Conservation (phyloP, 805 yeast species). For the Candida stauntonica region DNA sequence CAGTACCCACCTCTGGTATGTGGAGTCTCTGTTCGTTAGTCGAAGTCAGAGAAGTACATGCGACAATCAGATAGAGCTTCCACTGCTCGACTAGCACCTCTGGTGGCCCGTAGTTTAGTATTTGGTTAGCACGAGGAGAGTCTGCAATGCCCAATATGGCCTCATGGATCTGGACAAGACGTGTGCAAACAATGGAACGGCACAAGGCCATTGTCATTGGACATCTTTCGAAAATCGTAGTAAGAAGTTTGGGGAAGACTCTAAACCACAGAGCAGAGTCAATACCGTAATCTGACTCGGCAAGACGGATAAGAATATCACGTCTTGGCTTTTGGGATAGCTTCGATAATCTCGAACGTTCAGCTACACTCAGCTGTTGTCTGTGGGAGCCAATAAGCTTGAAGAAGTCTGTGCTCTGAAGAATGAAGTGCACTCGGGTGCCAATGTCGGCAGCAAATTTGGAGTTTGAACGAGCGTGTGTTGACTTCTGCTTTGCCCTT, state of each 20-base stretch:
- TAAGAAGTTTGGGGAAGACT: slow-evolving; percentile 71
- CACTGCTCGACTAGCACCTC: slow-evolving; percentile 79
- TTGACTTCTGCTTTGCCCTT: slow-evolving; percentile 19
- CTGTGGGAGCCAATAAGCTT: slow-evolving; percentile 51
- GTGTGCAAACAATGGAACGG: slow-evolving; percentile 82
- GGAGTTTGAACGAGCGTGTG: slow-evolving; percentile 51
- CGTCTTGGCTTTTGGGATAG: slow-evolving; percentile 53
- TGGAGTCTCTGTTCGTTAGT: slow-evolving; percentile 81
- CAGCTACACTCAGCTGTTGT: slow-evolving; percentile 63
- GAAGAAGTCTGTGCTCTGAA: slow-evolving; percentile 66
- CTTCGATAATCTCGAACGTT: slow-evolving; percentile 64
- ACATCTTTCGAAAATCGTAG: slow-evolving; percentile 68
- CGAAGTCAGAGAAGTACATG: slow-evolving; percentile 86
- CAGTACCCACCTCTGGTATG: slow-evolving; percentile 54
- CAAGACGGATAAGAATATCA: slow-evolving; percentile 68
- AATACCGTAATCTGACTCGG: slow-evolving; percentile 90
- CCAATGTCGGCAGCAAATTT: slow-evolving; percentile 79
- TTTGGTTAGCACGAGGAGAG: slow-evolving; percentile 28
- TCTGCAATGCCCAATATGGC: slow-evolving; percentile 53
- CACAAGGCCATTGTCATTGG: slow-evolving; percentile 94
- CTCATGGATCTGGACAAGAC: slow-evolving; percentile 83
- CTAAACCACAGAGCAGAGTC: slow-evolving; percentile 97
- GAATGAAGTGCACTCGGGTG: slow-evolving; percentile 66
- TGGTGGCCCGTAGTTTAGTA: slow-evolving; percentile 43
- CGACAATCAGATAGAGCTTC: slow-evolving; percentile 85